Evolutionary conservation across 2,329 filamentous ascomycete genomes (phyloP), one percentile per base, ranked within the genome.

Genomic region (Emmonsiellopsis sp.): DNA sequence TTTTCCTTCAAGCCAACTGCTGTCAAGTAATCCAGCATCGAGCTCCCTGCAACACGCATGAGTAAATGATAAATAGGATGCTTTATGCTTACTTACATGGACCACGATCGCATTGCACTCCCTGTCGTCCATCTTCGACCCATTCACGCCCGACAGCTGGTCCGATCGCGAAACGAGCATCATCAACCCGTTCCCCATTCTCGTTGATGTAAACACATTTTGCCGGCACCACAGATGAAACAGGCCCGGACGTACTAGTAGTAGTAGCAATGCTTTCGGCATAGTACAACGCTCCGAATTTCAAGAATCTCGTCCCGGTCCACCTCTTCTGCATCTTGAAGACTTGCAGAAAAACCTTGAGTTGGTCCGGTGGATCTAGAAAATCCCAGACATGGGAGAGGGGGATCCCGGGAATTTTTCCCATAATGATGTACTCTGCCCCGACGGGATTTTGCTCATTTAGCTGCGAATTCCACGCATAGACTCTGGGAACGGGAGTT

Each of bases 341-440:
- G 20, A 26, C 20, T 26, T 26, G 35, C 3, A 38, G 13, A 7
- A 38, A 47, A 10, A 47, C 30, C 10, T 47, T 47, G 10, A 47
- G 9, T 16, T 34, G 7, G 3, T 47, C 44, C 5, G n/a, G 15
- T 8, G 26, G 15, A 3, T 47, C 10, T 10, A 47, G 44, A 32
- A 10, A 47, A 11, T 30, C 26, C 16, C 44, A 47, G 26, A 47
- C 26, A 8, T 30, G 11, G 5, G n/a, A n/a, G 11, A 47, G 10
- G 9, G 44, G 30, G 9, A 48, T 56, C 16, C 68, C 67, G 1
- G 32, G 56, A 13, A 64, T 32, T 20, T 62, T 59, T 51, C 68
- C 67, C 64, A 70, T 67, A 40, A 70, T 64, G n/a, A 70, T 61
- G 30, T 64, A 70, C 57, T 70, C 66, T 16, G 65, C 65, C 3